Base-by-base conservation (phyloP, 176 grass and related monocot genomes). In the Carex parvula region DNA sequence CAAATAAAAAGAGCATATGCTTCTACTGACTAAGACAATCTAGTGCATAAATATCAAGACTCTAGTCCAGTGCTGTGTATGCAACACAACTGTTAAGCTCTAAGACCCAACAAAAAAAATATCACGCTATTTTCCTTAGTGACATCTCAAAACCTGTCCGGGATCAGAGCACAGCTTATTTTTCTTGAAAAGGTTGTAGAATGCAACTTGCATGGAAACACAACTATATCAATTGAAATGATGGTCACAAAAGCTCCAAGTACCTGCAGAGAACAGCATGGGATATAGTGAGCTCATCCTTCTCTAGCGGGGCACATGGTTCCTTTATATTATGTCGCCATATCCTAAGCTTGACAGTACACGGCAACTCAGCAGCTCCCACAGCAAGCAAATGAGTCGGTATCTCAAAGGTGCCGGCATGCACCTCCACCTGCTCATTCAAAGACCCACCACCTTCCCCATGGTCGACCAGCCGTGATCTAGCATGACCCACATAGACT, bases 181-280 rank as follows among this genome's bases (percentile, higher is more conserved):
- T 70, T 10, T 42, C 35, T 30, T 16, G 30, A 41, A 41, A 39
- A 70, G 29, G 35, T 70, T 70, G 65, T 18, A 13, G n/a, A 70
- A 18, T 41, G 33, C 35, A 70, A 70, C 39, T 70, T 41, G 33
- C 3, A 70, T 18, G 8, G 6, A 42, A 70, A 69, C 3, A 39
- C 33, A 69, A 69, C 15, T 17, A 29, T 56, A 18, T 48, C 41
- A 73, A 48, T 73, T 73, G 18, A 77, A 55, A 18, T 17, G 24
- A 24, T 55, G 12, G 22, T 32, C 6, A 52, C 50, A 54, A 55
- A 74, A 56, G 14, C 15, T 54, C 8, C 44, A 74, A 46, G 52
- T 79, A 99, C 97, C 97, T 99, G 97, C 97, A 94, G 89, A 99
- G 97, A 79, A 99, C 97, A n/a, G 93, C 97, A 86, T 99, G 91